Evolutionary conservation across 257 asterid species (phyloP).

Genomic region (Fraxinus excelsior): DNA sequence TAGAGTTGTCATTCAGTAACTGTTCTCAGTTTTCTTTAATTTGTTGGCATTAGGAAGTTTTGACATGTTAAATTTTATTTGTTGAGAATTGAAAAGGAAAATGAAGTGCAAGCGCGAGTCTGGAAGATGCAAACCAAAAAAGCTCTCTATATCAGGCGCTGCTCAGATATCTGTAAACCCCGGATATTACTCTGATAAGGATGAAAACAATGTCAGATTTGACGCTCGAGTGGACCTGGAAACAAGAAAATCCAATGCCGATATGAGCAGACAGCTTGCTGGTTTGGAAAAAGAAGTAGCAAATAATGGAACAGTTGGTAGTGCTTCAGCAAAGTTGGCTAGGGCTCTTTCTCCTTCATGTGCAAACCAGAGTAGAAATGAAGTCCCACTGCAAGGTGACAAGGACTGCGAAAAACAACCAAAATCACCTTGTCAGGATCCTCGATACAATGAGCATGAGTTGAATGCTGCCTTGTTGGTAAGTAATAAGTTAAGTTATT

Average conservation of each 20-base stretch:
- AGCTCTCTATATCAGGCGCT: conserved; percentile 29
- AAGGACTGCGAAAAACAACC: conserved; percentile 42
- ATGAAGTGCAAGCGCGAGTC: conserved; percentile 54
- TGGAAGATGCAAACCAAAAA: conserved; percentile 43
- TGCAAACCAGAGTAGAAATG: conserved; percentile 43
- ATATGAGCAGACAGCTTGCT: conserved; percentile 39
- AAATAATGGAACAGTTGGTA: conserved; percentile 40
- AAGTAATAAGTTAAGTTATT: conserved; percentile 11
- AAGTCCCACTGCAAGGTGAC: conserved; percentile 35
- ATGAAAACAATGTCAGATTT: conserved; percentile 43
- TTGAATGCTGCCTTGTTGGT: conserved; percentile 53
- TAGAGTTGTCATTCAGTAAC: background rate
- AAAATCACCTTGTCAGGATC: conserved; percentile 27
- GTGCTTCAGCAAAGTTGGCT: conserved; percentile 47
- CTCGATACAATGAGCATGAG: conserved; percentile 44
- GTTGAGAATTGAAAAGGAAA: conserved; percentile 9
- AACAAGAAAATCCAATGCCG: conserved; percentile 35
- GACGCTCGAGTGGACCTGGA: conserved; percentile 41
- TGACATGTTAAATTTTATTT: background rate
- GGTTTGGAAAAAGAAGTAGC: conserved; percentile 38
- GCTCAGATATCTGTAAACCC: conserved; percentile 25
- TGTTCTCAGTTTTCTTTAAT: conserved; percentile 1
- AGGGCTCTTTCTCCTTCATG: conserved; percentile 44
- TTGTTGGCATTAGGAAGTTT: background rate
- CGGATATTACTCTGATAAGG: conserved; percentile 35